A percentile compares a stretch with the other conserved stretches of the same genome.
phyloP scores from a whole-genome alignment of 805 yeast genomes.

The Metschnikowia dekortorum region DNA sequence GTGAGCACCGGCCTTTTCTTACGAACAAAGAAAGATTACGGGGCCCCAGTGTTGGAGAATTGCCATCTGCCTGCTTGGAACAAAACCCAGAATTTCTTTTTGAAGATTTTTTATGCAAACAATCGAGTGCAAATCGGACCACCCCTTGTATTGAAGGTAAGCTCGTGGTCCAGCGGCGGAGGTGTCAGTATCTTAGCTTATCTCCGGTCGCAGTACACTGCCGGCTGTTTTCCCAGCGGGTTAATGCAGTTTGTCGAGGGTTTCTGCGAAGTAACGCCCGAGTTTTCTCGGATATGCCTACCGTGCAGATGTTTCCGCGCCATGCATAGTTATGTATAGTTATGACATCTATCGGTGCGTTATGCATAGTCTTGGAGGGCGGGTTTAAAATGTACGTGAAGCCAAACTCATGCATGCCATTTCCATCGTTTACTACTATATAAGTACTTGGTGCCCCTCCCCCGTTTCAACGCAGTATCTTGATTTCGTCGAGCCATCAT shows the following conservation, averaged over 20 bases:
- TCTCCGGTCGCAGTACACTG: background rate
- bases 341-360: constrained; percentile 4
- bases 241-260: background rate
- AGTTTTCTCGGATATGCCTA: background rate
- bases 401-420: background rate
- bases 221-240: background rate
- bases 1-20: background rate
- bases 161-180: background rate
- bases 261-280: constrained; percentile 1
- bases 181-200: background rate
- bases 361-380: background rate
- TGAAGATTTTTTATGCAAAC: no score
- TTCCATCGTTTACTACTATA: background rate
- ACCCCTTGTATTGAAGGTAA: background rate
- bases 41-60: no score
- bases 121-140: no score
- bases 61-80: no score
- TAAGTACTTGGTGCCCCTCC: background rate
- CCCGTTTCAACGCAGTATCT: background rate
- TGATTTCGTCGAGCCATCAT: constrained; percentile 1
- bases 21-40: background rate
- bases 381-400: constrained; percentile 1
- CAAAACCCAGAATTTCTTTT: no score
- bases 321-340: background rate
- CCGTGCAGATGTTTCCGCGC: background rate